phyloP scores from a whole-genome alignment of 1,284 basidiomycete species.

The Gymnopus androsaceus region DNA sequence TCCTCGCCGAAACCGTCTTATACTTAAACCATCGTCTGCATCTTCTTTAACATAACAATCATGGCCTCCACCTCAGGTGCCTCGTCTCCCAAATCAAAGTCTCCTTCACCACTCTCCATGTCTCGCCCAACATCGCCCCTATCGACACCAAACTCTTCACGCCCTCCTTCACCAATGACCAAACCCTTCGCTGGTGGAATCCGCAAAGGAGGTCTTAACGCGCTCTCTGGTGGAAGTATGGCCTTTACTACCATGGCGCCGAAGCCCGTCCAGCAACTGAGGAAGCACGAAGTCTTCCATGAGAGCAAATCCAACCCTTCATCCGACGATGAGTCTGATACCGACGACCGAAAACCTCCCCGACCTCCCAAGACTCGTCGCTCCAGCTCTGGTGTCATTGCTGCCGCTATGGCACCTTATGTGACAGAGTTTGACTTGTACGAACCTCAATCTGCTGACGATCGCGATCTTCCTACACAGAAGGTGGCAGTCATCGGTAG shows the following conservation, averaged over 20 bases:
- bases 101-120: conserved; percentile 16
- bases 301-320: conserved; percentile 6
- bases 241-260: conserved; percentile 19
- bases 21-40: neutral
- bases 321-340: conserved; percentile 15
- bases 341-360: conserved; percentile 11
- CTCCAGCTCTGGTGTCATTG: conserved; percentile 18
- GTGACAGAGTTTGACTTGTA: conserved; percentile 22
- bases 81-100: conserved; percentile 11
- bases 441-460: conserved; percentile 19
- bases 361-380: conserved; percentile 16
- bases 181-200: conserved; percentile 9
- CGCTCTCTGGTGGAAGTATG: conserved; percentile 20
- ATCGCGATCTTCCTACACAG: conserved; percentile 12
- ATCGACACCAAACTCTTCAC: conserved; percentile 19
- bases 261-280: conserved; percentile 15
- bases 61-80: conserved; percentile 9
- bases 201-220: conserved; percentile 14
- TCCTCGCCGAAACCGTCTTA: neutral
- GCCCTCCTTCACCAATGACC: conserved; percentile 21
- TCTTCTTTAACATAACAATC: neutral
- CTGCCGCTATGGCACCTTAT: conserved; percentile 22
- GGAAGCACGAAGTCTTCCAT: conserved; percentile 3
- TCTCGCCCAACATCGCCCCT: conserved; percentile 9
- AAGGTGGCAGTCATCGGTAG: conserved; percentile 22